These are phyloP conservation scores for Dissophora globulifera DNA, from an alignment of 192 early-diverging fungal species.

Conservation along the genomic window DNA sequence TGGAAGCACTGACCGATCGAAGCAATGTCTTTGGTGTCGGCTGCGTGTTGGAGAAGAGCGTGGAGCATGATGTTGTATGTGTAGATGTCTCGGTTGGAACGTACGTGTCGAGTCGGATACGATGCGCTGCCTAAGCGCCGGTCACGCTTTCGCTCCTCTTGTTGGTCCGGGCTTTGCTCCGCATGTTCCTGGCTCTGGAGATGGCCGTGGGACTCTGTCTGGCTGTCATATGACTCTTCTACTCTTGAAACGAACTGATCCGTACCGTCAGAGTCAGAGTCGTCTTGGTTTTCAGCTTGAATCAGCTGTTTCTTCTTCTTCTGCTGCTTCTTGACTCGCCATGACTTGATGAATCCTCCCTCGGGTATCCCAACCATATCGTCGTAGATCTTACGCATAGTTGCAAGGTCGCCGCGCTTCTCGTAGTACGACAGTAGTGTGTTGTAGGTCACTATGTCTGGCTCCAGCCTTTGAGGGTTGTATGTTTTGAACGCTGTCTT, in stretches of 20 bases:
- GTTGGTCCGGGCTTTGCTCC: not conserved
- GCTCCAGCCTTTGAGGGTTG: constrained; percentile 25
- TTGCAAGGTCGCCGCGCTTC: constrained; percentile 22
- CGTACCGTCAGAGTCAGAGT: too few species aligned
- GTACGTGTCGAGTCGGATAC: not conserved
- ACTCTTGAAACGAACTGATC: too few species aligned
- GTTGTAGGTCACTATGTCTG: constrained; percentile 42
- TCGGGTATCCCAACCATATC: constrained; percentile 24
- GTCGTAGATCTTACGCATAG: constrained; percentile 39
- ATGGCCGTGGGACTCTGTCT: too few species aligned
- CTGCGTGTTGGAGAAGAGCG: constrained; percentile 38
- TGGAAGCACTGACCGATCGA: constrained; percentile 48
- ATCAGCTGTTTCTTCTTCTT: too few species aligned
- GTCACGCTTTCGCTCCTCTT: not conserved
- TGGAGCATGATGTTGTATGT: constrained; percentile 53
- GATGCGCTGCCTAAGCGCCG: too few species aligned
- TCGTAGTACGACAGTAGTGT: constrained; percentile 43
- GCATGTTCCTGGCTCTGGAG: too few species aligned
- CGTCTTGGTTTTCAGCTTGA: too few species aligned
- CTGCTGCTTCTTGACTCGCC: not conserved
- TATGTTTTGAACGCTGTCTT: constrained; percentile 26
- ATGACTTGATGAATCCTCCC: not conserved
- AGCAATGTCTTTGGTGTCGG: constrained; percentile 38
- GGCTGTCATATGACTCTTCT: too few species aligned
- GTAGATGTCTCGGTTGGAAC: constrained; percentile 37